Conservation (phyloP, 2,329 filamentous ascomycete species). For the Amesomyces nigricolor region DNA sequence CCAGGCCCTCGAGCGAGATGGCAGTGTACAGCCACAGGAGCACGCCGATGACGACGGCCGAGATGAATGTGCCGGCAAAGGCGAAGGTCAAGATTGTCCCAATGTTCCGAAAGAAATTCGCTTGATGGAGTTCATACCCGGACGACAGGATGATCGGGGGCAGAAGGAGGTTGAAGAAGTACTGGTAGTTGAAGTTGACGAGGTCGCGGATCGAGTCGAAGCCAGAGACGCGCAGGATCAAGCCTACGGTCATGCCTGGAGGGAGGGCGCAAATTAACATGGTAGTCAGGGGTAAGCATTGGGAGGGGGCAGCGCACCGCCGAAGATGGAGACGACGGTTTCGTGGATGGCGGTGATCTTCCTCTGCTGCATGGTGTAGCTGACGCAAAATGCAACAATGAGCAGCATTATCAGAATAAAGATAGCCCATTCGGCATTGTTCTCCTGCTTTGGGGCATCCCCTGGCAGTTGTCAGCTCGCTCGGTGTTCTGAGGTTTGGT, state of each 20-base stretch:
- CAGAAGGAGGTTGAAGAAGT: conserved; percentile 99
- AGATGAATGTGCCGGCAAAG: conserved; percentile 95
- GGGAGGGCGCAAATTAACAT: background rate
- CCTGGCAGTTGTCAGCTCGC: conserved; percentile 31
- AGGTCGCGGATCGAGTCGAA: conserved; percentile 80
- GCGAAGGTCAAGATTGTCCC: conserved; percentile 96
- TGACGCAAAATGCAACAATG: conserved; percentile 91
- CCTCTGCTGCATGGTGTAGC: conserved; percentile 92
- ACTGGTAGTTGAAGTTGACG: conserved; percentile 97
- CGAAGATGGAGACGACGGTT: conserved; percentile 97
- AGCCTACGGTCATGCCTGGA: conserved; percentile 86
- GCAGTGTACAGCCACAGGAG: conserved; percentile 86
- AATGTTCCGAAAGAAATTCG: conserved; percentile 98
- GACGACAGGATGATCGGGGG: conserved; percentile 96
- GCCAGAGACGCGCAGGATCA: conserved; percentile 76
- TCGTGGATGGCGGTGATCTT: conserved; percentile 97
- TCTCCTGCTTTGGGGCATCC: conserved; percentile 86
- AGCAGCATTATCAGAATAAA: conserved; percentile 95
- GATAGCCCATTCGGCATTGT: conserved; percentile 92
- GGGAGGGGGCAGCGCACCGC: conserved; percentile 49
- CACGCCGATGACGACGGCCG: conserved; percentile 85
- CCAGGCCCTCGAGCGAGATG: conserved; percentile 77
- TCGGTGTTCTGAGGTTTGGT: background rate
- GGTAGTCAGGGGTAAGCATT: background rate
- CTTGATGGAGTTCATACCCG: conserved; percentile 95